These are phyloP conservation scores for Ligustrum vulgare DNA, from an alignment of 257 asterid genomes.

Conservation along the genomic window DNA sequence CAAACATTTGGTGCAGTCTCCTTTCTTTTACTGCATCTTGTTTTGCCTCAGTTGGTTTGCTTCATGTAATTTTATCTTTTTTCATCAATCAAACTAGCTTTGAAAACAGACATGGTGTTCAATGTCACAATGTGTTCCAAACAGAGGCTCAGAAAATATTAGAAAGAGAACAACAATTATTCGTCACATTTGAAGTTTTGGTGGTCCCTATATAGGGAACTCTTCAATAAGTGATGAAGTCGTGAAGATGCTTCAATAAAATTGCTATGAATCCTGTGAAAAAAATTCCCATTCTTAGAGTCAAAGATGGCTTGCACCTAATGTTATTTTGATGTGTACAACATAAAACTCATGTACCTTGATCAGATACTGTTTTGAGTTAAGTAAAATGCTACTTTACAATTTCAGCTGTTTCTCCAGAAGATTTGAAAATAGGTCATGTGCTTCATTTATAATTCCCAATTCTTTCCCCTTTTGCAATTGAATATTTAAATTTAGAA, in stretches of 20 bases:
- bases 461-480: too few relatives aligned
- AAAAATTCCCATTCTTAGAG: background rate
- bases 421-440: too few relatives aligned
- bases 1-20: too few relatives aligned
- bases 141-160: too few relatives aligned
- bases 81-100: background rate
- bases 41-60: background rate
- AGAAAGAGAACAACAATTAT: background rate
- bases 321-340: too few relatives aligned
- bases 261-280: background rate
- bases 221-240: background rate
- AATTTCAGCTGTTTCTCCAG: too few relatives aligned
- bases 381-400: too few relatives aligned
- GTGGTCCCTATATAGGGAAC: background rate
- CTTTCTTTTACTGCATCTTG: too few relatives aligned
- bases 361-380: too few relatives aligned
- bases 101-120: background rate
- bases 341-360: too few relatives aligned
- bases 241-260: background rate
- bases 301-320: background rate
- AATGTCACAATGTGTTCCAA: background rate
- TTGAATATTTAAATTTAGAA: too few relatives aligned
- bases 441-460: too few relatives aligned
- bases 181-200: background rate
- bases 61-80: background rate